Conservation (phyloP, 306 rosid species). For the Purshia tridentata region DNA sequence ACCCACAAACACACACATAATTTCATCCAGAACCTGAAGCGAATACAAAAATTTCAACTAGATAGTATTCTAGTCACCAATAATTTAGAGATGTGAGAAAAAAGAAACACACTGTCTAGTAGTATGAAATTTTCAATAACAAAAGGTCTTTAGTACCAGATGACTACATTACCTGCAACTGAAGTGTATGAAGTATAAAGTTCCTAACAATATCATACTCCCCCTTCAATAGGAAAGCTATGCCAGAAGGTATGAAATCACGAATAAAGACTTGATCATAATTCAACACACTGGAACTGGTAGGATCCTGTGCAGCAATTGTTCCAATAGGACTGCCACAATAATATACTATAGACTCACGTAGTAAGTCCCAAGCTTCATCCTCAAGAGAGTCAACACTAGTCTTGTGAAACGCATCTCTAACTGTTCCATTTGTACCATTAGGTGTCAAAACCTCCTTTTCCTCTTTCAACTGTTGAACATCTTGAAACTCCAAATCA, state of each 20-base stretch:
- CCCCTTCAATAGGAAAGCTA: slow-evolving; percentile 84
- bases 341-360: slow-evolving; percentile 69
- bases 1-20: too few species aligned
- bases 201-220: slow-evolving; percentile 86
- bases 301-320: slow-evolving; percentile 79
- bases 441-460: slow-evolving; percentile 39
- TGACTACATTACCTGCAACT: slow-evolving; percentile 65
- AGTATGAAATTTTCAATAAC: neutral
- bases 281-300: slow-evolving; percentile 60
- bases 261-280: slow-evolving; percentile 90
- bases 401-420: slow-evolving; percentile 32
- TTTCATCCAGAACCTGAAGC: neutral
- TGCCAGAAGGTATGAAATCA: slow-evolving; percentile 88
- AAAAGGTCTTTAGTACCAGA: slow-evolving; percentile 15
- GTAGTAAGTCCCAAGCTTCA: slow-evolving; percentile 81
- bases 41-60: neutral
- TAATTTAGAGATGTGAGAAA: neutral
- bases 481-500: slow-evolving; percentile 49
- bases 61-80: neutral
- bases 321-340: slow-evolving; percentile 85
- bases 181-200: slow-evolving; percentile 81
- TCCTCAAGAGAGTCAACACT: slow-evolving; percentile 55
- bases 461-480: slow-evolving; percentile 50
- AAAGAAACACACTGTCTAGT: neutral
- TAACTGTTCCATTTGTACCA: slow-evolving; percentile 46